phyloP scores from a whole-genome alignment of 192 early-diverging fungal genomes.

The Backusella luteola region DNA sequence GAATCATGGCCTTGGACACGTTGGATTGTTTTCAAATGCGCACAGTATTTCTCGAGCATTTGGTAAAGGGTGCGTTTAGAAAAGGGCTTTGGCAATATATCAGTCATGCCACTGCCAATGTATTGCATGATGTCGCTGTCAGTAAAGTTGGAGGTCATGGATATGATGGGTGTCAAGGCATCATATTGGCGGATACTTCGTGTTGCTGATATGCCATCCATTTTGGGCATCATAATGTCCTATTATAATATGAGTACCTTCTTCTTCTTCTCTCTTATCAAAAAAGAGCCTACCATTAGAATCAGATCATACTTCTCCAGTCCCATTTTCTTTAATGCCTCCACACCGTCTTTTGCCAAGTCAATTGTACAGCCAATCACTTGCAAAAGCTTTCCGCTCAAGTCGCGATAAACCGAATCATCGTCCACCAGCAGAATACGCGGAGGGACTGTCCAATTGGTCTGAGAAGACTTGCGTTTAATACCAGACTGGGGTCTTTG shows the following conservation, averaged over 20 bases:
- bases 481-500: neutral
- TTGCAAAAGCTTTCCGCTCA: conserved; percentile 55
- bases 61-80: conserved; percentile 43
- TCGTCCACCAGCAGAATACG: conserved; percentile 70
- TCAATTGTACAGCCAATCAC: conserved; percentile 70
- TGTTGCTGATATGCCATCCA: conserved; percentile 71
- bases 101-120: conserved; percentile 71
- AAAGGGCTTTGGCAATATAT: conserved; percentile 73
- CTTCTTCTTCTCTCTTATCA: too few relatives aligned
- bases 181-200: conserved; percentile 72
- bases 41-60: conserved; percentile 59
- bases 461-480: neutral
- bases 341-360: conserved; percentile 66
- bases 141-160: conserved; percentile 73
- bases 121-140: conserved; percentile 66
- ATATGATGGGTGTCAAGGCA: conserved; percentile 66
- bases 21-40: conserved; percentile 48
- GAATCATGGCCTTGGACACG: conserved; percentile 18
- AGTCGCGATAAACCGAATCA: conserved; percentile 56
- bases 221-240: conserved; percentile 73
- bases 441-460: conserved; percentile 28
- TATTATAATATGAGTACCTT: conserved; percentile 13
- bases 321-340: conserved; percentile 61
- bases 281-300: conserved; percentile 54
- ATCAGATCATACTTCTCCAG: conserved; percentile 73